phyloP scores from a whole-genome alignment of 2,329 filamentous ascomycete species.

The Pseudogymnoascus sp. region DNA sequence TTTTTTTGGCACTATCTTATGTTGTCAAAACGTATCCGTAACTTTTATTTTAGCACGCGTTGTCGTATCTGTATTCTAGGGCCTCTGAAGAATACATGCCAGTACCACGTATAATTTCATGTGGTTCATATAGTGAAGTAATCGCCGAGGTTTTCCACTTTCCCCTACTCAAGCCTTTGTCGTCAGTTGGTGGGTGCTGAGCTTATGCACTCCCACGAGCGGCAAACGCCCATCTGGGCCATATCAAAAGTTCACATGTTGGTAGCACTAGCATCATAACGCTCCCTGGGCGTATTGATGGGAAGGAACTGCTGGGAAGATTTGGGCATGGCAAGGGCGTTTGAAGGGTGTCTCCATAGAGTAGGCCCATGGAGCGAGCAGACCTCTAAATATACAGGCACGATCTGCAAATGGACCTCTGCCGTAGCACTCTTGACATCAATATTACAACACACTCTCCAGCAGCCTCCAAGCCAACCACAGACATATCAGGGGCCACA shows the following conservation, averaged over 20 bases:
- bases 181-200: neutral
- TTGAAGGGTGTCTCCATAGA: neutral
- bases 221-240: neutral
- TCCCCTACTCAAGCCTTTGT: neutral
- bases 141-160: neutral
- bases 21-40: neutral
- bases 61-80: slow-evolving; percentile 5
- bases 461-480: neutral
- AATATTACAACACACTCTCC: neutral
- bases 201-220: neutral
- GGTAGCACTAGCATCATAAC: slow-evolving; percentile 27
- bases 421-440: neutral
- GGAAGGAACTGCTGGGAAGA: slow-evolving; percentile 30
- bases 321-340: slow-evolving; percentile 30
- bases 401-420: neutral
- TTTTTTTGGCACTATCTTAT: neutral
- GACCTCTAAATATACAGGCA: neutral
- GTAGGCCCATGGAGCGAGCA: neutral
- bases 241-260: slow-evolving; percentile 14
- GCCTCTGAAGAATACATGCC: neutral
- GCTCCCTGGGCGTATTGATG: slow-evolving; percentile 25
- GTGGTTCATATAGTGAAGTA: neutral
- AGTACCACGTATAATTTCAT: neutral
- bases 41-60: neutral
- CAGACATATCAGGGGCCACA: neutral